phyloP scores from a whole-genome alignment of 805 yeast species.

The Cyberlindnera lachancei region DNA sequence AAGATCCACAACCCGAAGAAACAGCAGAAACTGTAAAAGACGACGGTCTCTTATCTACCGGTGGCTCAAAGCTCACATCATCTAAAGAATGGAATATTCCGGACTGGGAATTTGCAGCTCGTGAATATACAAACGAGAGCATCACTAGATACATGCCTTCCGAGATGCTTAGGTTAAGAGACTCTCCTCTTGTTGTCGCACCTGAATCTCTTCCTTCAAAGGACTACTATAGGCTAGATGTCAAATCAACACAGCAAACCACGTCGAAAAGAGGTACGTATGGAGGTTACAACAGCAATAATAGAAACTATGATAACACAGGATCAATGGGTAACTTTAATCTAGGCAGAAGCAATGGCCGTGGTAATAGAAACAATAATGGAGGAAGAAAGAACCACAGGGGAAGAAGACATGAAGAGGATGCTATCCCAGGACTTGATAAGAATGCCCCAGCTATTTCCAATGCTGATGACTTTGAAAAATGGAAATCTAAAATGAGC shows the following conservation, averaged over 20 bases:
- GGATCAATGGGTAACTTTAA: conserved; percentile 25
- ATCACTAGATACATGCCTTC: conserved; percentile 18
- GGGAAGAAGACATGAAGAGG: conserved; percentile 15
- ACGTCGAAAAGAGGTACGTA: conserved; percentile 3
- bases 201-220: conserved; percentile 18
- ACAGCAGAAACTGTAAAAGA: not conserved
- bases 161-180: conserved; percentile 12
- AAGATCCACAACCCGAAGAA: conserved; percentile 2
- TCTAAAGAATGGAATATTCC: conserved; percentile 12
- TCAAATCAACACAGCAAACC: conserved; percentile 8
- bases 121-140: conserved; percentile 4
- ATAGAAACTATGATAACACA: conserved; percentile 14
- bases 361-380: conserved; percentile 1
- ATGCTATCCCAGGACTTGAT: conserved; percentile 15
- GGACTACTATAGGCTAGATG: conserved; percentile 16
- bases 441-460: conserved; percentile 15
- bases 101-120: conserved; percentile 13
- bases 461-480: conserved; percentile 31
- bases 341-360: conserved; percentile 10
- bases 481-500: conserved; percentile 32
- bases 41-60: conserved; percentile 1
- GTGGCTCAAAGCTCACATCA: conserved; percentile 3
- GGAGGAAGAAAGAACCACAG: conserved; percentile 11
- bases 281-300: conserved; percentile 8
- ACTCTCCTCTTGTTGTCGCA: conserved; percentile 8